Conservation (phyloP, 2,329 filamentous ascomycete species). For the Colletotrichum higginsianum region DNA sequence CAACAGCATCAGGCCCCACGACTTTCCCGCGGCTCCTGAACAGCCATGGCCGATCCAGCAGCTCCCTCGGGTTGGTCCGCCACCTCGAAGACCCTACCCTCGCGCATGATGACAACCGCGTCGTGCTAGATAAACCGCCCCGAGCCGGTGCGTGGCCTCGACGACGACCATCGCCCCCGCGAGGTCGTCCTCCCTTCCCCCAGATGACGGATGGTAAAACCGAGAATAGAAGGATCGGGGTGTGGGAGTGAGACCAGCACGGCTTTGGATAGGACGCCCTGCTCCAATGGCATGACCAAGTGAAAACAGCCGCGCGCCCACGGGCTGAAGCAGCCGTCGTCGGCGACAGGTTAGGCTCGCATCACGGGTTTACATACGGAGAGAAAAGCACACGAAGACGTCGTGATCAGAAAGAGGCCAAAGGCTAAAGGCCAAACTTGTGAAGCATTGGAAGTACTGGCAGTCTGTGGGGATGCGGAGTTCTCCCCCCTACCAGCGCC, state of each 20-base stretch:
- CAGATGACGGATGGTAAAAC: too few species aligned
- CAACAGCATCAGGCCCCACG: constrained; percentile 29
- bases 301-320: constrained; percentile 47
- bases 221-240: too few species aligned
- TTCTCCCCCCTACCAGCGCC: neutral
- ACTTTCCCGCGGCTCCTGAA: constrained; percentile 47
- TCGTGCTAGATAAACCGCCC: constrained; percentile 48
- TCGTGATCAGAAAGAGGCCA: too few species aligned
- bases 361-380: neutral
- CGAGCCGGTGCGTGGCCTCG: constrained; percentile 50
- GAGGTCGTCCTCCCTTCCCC: constrained; percentile 39
- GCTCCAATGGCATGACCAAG: constrained; percentile 51
- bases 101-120: constrained; percentile 48
- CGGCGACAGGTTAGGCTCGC: neutral
- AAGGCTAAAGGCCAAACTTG: neutral
- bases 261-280: constrained; percentile 48
- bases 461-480: neutral
- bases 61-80: constrained; percentile 45
- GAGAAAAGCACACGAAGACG: neutral
- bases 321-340: constrained; percentile 47
- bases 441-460: neutral
- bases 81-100: constrained; percentile 47
- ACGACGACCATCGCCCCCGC: constrained; percentile 48
- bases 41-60: constrained; percentile 44
- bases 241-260: constrained; percentile 41